phyloP scores from a whole-genome alignment of 495 filamentous ascomycete genomes.

The Darksidea phi region DNA sequence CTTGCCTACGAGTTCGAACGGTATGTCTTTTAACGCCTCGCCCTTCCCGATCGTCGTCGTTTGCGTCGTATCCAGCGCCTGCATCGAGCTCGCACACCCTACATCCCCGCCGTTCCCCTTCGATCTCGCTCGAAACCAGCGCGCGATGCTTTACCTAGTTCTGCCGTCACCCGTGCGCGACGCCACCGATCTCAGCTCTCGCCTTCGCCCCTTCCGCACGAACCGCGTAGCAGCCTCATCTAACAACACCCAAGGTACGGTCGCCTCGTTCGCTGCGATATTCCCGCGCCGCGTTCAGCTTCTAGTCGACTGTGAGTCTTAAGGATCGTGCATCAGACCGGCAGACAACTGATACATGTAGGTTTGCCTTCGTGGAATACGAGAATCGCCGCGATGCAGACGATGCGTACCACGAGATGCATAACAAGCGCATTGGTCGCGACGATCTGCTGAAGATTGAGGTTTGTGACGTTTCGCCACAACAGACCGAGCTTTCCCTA shows the following conservation, averaged over 20 bases:
- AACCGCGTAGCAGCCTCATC: constrained; percentile 16
- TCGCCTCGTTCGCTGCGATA: constrained; percentile 97
- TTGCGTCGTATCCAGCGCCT: constrained; percentile 15
- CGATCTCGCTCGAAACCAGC: background rate
- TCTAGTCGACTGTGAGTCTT: constrained; percentile 86
- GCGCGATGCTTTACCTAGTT: constrained; percentile 11
- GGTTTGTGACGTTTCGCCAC: constrained; percentile 53
- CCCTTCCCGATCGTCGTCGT: constrained; percentile 34
- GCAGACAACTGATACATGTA: constrained; percentile 44
- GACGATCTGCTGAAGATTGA: constrained; percentile 98
- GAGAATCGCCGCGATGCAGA: constrained; percentile 98
- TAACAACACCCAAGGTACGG: constrained; percentile 70
- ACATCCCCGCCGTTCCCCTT: constrained; percentile 1
- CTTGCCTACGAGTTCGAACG: constrained; percentile 99
- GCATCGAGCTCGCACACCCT: background rate
- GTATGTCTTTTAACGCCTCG: constrained; percentile 63
- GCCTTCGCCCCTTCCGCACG: constrained; percentile 20
- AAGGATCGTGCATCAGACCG: background rate
- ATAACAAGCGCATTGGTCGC: constrained; percentile 96
- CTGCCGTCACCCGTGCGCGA: constrained; percentile 27
- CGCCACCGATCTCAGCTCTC: constrained; percentile 4
- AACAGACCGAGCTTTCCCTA: constrained; percentile 5
- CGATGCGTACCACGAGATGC: constrained; percentile 99
- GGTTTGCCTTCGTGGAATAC: constrained; percentile 99
- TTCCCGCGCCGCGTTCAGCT: constrained; percentile 90